Evolutionary conservation across 2,329 filamentous ascomycete species (phyloP), one percentile per base, ranked within the genome.

Genomic region (Pezicula neosporulosa): DNA sequence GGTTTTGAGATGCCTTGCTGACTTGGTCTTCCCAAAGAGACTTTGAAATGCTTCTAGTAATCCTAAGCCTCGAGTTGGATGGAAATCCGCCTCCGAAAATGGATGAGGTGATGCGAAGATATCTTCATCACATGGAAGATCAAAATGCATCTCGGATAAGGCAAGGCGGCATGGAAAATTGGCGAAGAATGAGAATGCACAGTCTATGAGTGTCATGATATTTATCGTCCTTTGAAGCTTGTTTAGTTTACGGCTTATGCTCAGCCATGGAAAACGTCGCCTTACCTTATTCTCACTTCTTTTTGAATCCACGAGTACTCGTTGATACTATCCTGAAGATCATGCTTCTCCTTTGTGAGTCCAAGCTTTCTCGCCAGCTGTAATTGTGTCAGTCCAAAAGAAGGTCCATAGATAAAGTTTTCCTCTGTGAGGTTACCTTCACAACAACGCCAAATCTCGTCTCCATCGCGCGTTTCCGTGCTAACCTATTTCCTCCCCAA

Each of bases 161-260:
- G 64, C 64, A 10, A 75, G 52, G 6, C 72, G 71, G 39, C 68
- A 71, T 0, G 73, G 73, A 48, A 70, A 73, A 44, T 75, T 74
- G 36, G 70, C 68, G 52, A 68, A 75, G 52, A 75, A 75, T 2
- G 64, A 67, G 50, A 75, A 72, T 10, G 72, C 72, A 46, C 67
- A 72, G 56, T 75, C 73, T 9, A 75, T 59, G 3, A 72, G 61
- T 0, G 66, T 66, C n/a, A 75, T 66, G 4, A 69, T 63, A 38
- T 61, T 66, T 36, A 73, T 68, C 3, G 70, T 68, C 15, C 72
- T 74, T 42, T 21, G 8, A 27, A 28, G 48, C 24, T 35, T 10
- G 24, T 35, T 41, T 18, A 33, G 33, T 18, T 19, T 36, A 30
- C 30, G 44, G 4, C 35, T 33, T 6, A 19, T 48, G 38, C 35